Conservation (phyloP, 2,329 filamentous ascomycete genomes). For the Aquanectria penicillioides region DNA sequence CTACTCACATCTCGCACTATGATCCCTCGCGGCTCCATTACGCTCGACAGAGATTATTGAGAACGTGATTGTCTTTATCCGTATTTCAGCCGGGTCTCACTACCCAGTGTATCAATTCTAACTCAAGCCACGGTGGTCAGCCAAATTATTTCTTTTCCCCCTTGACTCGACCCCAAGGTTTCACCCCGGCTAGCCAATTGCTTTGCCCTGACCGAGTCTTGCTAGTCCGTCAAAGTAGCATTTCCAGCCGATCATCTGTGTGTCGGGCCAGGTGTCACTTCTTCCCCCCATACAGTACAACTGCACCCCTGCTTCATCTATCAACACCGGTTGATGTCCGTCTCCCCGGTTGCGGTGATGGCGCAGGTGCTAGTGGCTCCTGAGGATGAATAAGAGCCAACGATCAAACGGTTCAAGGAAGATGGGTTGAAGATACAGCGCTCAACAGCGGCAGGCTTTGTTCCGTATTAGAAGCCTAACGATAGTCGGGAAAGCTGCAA, state of each 20-base stretch:
- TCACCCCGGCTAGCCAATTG: neutral
- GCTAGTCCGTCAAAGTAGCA: conserved; percentile 1
- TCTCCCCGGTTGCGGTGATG: conserved; percentile 5
- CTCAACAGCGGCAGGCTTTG: too few relatives aligned
- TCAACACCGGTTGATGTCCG: conserved; percentile 4
- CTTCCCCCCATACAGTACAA: conserved; percentile 1
- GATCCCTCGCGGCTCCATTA: conserved; percentile 23
- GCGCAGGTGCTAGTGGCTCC: neutral
- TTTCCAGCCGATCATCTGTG: conserved; percentile 12
- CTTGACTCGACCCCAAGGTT: neutral
- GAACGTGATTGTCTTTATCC: conserved; percentile 19
- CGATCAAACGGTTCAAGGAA: neutral
- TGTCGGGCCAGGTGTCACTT: conserved; percentile 11
- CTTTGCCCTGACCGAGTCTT: neutral
- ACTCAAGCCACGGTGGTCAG: conserved; percentile 14
- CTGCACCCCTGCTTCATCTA: conserved; percentile 8
- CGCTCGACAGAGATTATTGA: conserved; percentile 24
- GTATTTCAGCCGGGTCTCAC: conserved; percentile 10
- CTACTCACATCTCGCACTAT: neutral
- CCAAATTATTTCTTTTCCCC: conserved; percentile 10
- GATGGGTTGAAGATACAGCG: too few relatives aligned
- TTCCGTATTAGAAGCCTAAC: too few relatives aligned
- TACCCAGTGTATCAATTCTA: neutral
- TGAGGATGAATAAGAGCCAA: conserved; percentile 2
- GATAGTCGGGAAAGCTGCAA: too few relatives aligned